These are phyloP conservation scores for Beauveria asiatica DNA, from an alignment of 2,329 filamentous ascomycete genomes.

Conservation along the genomic window DNA sequence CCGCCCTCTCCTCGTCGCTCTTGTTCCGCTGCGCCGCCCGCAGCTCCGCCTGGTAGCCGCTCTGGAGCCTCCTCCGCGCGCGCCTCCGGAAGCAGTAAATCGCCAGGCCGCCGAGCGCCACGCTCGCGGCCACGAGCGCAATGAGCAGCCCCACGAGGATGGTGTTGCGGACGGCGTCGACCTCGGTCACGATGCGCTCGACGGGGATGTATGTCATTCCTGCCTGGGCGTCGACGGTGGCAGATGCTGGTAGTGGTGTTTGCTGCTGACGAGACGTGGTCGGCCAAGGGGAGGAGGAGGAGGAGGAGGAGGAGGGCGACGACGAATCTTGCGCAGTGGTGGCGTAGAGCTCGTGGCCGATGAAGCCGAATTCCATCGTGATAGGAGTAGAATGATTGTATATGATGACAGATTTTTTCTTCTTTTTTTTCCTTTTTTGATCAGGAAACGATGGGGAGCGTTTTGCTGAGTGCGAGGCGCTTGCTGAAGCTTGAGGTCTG, in stretches of 20 bases:
- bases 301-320: neutral
- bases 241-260: neutral
- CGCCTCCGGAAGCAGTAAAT: constrained; percentile 1
- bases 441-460: too few relatives aligned
- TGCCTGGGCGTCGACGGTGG: neutral
- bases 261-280: neutral
- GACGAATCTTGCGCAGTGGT: neutral
- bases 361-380: neutral
- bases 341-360: constrained; percentile 1
- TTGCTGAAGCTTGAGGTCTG: too few relatives aligned
- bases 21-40: neutral
- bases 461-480: too few relatives aligned
- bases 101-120: neutral
- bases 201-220: neutral
- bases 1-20: neutral
- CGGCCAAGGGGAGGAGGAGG: neutral
- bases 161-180: constrained; percentile 3
- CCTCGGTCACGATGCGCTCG: neutral
- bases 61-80: neutral
- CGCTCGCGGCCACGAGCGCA: neutral
- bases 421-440: too few relatives aligned
- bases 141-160: constrained; percentile 1
- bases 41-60: neutral
- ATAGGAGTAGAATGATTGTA: neutral
- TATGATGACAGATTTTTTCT: too few relatives aligned